Evolutionary conservation across 139 green algal genomes (phyloP).

Genomic region (Pleodorina starrii): DNA sequence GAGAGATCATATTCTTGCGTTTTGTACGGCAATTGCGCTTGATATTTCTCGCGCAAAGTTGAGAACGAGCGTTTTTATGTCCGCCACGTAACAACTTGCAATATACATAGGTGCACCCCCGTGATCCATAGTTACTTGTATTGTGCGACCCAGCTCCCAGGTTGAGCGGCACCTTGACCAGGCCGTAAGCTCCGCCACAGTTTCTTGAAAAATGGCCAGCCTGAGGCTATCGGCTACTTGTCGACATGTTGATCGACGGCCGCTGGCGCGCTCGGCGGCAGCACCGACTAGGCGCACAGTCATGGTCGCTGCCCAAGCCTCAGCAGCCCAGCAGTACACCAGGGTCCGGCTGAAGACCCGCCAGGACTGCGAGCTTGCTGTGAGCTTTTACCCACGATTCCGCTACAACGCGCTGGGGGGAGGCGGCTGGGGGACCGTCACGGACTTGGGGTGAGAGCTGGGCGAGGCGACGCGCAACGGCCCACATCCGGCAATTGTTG

Average conservation of each 20-base stretch:
- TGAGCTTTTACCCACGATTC: slow-evolving; percentile 57
- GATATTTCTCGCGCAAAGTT: no score
- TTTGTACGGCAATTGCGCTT: no score
- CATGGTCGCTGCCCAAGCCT: neutral
- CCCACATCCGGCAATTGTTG: neutral
- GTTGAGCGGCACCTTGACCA: no score
- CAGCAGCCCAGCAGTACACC: neutral
- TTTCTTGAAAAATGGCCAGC: neutral
- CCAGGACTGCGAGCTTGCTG: slow-evolving; percentile 52
- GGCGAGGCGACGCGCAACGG: neutral
- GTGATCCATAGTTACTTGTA: no score
- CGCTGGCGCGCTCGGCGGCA: no score
- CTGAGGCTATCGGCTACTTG: neutral
- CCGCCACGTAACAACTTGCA: no score
- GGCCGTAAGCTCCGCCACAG: no score
- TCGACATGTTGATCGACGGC: neutral
- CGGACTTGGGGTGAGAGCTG: slow-evolving; percentile 52
- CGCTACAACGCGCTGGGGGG: slow-evolving; percentile 83
- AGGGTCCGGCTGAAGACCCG: slow-evolving; percentile 47
- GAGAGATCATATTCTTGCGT: no score
- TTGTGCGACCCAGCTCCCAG: no score
- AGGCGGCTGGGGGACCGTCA: slow-evolving; percentile 68
- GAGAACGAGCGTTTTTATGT: no score
- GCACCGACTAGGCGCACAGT: neutral
- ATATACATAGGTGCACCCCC: no score